Conservation (phyloP, 306 rosid species). For the Erythrophleum fordii region DNA sequence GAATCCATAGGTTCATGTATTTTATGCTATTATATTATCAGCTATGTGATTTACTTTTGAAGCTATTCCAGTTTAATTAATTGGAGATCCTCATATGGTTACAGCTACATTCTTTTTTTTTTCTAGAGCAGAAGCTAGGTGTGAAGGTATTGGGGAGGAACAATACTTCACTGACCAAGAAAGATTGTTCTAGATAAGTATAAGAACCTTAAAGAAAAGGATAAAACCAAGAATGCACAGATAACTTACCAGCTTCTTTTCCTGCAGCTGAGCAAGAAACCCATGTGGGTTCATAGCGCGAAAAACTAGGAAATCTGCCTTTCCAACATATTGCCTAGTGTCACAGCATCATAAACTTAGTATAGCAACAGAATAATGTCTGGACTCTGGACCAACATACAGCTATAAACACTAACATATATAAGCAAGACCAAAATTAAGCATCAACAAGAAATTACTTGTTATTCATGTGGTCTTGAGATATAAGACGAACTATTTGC, state of each 20-base stretch:
- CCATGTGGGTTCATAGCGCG: conserved; percentile 96
- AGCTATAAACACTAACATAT: background rate
- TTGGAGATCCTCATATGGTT: conserved; percentile 15
- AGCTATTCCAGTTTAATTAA: background rate
- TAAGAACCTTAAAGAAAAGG: background rate
- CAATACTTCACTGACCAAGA: background rate
- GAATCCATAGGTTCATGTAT: background rate
- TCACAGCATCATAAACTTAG: conserved; percentile 35
- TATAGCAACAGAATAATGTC: conserved; percentile 19
- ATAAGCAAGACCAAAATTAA: conserved; percentile 24
- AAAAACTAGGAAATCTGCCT: conserved; percentile 95
- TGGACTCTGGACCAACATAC: conserved; percentile 26
- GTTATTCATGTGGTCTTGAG: conserved; percentile 98
- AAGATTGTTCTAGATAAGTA: background rate
- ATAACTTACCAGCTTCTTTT: conserved; percentile 86
- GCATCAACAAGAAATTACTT: conserved; percentile 55
- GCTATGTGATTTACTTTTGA: background rate
- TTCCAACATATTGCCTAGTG: conserved; percentile 91
- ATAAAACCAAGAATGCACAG: background rate
- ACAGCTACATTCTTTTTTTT: conserved; percentile 3
- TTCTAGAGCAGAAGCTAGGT: conserved; percentile 4
- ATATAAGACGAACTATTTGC: conserved; percentile 95
- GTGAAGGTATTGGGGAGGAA: conserved; percentile 2
- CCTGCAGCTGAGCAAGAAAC: conserved; percentile 94
- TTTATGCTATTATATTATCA: background rate